Percentiles rank a stretch among this genome's conserved stretches.
Conservation (phyloP, 192 early-diverging fungal genomes). For the Podila epigama region DNA sequence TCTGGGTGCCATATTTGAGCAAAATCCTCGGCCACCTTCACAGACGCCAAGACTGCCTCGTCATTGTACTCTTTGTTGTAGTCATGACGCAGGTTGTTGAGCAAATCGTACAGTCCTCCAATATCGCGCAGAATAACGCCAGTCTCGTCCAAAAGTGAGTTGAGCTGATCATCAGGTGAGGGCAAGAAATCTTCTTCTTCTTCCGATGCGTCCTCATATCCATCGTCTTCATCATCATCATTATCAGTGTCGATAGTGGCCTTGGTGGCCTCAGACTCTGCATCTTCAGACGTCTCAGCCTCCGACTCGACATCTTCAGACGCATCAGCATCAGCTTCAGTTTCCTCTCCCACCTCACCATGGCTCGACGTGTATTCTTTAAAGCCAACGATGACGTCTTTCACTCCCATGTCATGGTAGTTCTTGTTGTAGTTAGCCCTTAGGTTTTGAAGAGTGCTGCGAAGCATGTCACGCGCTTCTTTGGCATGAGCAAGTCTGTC, state of each 20-base stretch:
- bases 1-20: slow-evolving; percentile 8
- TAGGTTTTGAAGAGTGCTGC: slow-evolving; percentile 53
- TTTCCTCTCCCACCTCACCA: slow-evolving; percentile 48
- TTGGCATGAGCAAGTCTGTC: slow-evolving; percentile 26
- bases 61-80: slow-evolving; percentile 68
- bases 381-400: slow-evolving; percentile 64
- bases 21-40: slow-evolving; percentile 47
- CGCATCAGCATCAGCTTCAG: slow-evolving; percentile 28
- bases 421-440: slow-evolving; percentile 75
- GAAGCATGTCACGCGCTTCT: slow-evolving; percentile 46
- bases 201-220: too few relatives aligned
- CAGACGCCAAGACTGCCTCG: slow-evolving; percentile 58
- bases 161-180: slow-evolving; percentile 31
- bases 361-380: slow-evolving; percentile 62
- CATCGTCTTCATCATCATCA: too few relatives aligned
- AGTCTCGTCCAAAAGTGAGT: slow-evolving; percentile 27
- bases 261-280: too few relatives aligned
- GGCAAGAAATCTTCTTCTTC: background rate
- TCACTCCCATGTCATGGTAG: slow-evolving; percentile 76
- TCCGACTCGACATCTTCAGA: background rate
- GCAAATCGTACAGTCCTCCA: slow-evolving; percentile 15
- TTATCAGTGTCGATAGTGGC: too few relatives aligned
- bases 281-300: slow-evolving; percentile 2
- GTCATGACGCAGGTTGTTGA: slow-evolving; percentile 47
- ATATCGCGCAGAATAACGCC: slow-evolving; percentile 16